Evolutionary conservation across 768 basidiomycete genomes (phyloP).

Genomic region (Rubroboletus pulcherrimus): DNA sequence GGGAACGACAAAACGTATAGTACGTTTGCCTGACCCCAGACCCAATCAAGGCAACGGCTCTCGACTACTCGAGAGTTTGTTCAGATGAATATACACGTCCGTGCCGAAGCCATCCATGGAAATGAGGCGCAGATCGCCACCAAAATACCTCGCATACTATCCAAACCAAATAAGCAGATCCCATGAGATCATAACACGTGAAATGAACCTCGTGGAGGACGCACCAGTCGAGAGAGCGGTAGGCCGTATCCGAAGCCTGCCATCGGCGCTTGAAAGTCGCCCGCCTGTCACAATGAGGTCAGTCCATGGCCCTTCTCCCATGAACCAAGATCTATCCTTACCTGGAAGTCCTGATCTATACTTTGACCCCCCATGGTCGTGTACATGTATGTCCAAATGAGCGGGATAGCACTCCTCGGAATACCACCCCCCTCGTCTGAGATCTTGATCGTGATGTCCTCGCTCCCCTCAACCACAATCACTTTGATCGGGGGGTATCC

Average conservation of each 20-base stretch:
- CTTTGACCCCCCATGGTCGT: constrained; percentile 75
- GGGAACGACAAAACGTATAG: neutral
- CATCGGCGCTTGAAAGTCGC: constrained; percentile 97
- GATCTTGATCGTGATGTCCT: constrained; percentile 99
- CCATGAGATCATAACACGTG: neutral
- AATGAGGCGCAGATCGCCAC: constrained; percentile 85
- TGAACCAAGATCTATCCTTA: neutral
- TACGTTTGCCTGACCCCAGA: neutral
- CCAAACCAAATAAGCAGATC: neutral
- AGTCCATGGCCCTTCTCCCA: neutral
- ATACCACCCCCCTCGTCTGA: constrained; percentile 95
- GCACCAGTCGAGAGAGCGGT: constrained; percentile 82
- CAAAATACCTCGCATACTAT: constrained; percentile 92
- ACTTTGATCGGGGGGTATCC: constrained; percentile 27
- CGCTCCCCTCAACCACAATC: constrained; percentile 93
- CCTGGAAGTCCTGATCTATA: constrained; percentile 69
- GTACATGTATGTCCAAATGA: constrained; percentile 99
- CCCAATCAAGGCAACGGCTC: constrained; percentile 58
- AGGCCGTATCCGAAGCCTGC: constrained; percentile 95
- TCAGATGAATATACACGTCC: constrained; percentile 89
- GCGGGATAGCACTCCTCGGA: constrained; percentile 75
- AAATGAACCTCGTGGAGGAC: constrained; percentile 22
- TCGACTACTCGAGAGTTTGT: constrained; percentile 77
- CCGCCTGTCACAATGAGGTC: constrained; percentile 39
- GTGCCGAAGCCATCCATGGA: constrained; percentile 97